A percentile compares a stretch with the other conserved stretches of the same genome.
phyloP scores from a whole-genome alignment of 2,329 filamentous ascomycete genomes.

The Ophiostoma montium region DNA sequence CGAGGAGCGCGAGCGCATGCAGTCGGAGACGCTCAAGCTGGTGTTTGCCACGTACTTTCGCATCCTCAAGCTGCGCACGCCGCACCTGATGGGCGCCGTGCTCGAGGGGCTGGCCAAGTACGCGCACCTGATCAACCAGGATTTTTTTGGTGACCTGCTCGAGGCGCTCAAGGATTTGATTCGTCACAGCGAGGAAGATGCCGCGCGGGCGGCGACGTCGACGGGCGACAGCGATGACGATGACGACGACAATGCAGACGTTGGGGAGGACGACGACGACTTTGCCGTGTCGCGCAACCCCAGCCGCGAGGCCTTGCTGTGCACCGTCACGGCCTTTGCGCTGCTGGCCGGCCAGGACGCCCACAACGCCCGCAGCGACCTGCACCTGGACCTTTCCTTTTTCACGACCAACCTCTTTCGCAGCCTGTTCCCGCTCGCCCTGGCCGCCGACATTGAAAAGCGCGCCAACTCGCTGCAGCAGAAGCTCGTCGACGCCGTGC shows the following conservation, averaged over 20 bases:
- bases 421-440: conserved; percentile 61
- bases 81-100: conserved; percentile 89
- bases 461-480: conserved; percentile 60
- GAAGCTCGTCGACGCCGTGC: conserved; percentile 41
- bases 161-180: conserved; percentile 92
- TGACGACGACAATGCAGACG: conserved; percentile 29
- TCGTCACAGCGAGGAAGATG: conserved; percentile 51
- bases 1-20: conserved; percentile 85
- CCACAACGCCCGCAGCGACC: conserved; percentile 62
- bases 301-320: conserved; percentile 77
- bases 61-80: conserved; percentile 69
- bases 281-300: conserved; percentile 48
- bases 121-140: conserved; percentile 93
- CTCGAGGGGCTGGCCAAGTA: conserved; percentile 90
- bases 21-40: conserved; percentile 88
- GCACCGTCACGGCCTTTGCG: conserved; percentile 93
- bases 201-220: conserved; percentile 33
- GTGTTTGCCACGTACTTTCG: conserved; percentile 94
- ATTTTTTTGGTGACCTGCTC: conserved; percentile 93
- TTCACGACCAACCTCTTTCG: conserved; percentile 92
- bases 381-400: conserved; percentile 86
- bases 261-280: conserved; percentile 38
- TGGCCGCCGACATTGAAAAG: conserved; percentile 77
- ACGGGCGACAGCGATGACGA: conserved; percentile 36
- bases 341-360: conserved; percentile 88